phyloP scores from a whole-genome alignment of 768 basidiomycete species.

The Coprinopsis cinerea region DNA sequence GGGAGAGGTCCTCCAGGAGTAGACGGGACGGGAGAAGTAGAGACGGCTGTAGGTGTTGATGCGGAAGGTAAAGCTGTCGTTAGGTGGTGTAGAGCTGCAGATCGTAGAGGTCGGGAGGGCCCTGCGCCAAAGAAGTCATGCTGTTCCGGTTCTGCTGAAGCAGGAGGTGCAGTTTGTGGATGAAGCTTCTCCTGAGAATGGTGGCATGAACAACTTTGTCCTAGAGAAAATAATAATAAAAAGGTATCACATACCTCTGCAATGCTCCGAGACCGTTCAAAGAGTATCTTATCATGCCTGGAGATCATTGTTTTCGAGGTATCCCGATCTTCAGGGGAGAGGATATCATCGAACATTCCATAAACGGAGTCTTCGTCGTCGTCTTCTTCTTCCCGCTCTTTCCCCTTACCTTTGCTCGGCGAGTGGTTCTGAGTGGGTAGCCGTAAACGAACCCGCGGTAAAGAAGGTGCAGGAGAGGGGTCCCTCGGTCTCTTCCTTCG shows the following conservation, averaged over 20 bases:
- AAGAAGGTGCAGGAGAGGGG: constrained; percentile 29
- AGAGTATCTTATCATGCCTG: constrained; percentile 57
- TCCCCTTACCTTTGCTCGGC: constrained; percentile 63
- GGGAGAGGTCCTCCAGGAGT: constrained; percentile 29
- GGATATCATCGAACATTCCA: constrained; percentile 81
- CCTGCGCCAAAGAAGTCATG: constrained; percentile 34
- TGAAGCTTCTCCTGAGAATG: constrained; percentile 44
- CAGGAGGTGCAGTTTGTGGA: constrained; percentile 33
- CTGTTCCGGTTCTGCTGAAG: constrained; percentile 13
- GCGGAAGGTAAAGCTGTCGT: constrained; percentile 10
- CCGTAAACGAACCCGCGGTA: constrained; percentile 46
- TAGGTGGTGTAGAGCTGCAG: constrained; percentile 40
- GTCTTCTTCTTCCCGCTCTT: constrained; percentile 67
- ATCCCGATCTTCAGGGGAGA: constrained; percentile 65
- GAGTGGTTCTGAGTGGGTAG: constrained; percentile 54
- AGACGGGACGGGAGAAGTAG: constrained; percentile 38
- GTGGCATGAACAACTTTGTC: background rate
- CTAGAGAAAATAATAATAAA: background rate
- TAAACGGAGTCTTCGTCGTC: constrained; percentile 27
- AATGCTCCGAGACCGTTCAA: constrained; percentile 61
- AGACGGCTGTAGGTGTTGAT: constrained; percentile 24
- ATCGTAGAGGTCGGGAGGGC: constrained; percentile 61
- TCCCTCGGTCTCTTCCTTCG: constrained; percentile 43
- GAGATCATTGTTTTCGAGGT: constrained; percentile 60
- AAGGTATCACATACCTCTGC: constrained; percentile 58